Conservation (phyloP, 331 rosid species). For the Prunus yedoensis region DNA sequence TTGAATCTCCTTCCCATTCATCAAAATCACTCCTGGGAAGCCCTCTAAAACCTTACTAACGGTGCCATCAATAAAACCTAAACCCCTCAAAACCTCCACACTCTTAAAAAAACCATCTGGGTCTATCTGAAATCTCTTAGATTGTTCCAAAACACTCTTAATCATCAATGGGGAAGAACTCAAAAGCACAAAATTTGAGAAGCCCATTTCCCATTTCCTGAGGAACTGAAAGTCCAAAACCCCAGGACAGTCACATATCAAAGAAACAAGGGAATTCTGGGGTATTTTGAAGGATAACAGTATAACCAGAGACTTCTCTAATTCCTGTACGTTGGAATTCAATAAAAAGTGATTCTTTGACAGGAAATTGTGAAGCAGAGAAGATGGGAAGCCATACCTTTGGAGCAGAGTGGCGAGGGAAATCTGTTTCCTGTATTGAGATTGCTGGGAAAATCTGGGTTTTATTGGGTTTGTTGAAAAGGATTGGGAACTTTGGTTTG, state of each 20-base stretch:
- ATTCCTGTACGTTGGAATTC: constrained; percentile 30
- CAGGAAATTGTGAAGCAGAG: constrained; percentile 42
- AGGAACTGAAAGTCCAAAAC: constrained; percentile 54
- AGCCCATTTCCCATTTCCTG: constrained; percentile 41
- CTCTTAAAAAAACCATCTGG: constrained; percentile 28
- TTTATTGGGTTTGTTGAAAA: constrained; percentile 20
- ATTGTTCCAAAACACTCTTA: constrained; percentile 45
- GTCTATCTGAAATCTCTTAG: constrained; percentile 45
- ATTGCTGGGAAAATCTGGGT: constrained; percentile 21
- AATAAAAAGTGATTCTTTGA: constrained; percentile 42
- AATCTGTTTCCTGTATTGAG: constrained; percentile 50
- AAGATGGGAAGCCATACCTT: constrained; percentile 63
- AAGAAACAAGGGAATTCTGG: constrained; percentile 45
- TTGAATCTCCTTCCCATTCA: constrained; percentile 18
- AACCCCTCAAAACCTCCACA: constrained; percentile 38
- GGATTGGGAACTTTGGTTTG: not conserved
- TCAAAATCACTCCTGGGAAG: constrained; percentile 41
- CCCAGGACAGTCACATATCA: constrained; percentile 53
- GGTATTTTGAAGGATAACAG: constrained; percentile 58
- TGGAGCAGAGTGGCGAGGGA: constrained; percentile 53
- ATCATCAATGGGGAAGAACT: constrained; percentile 42
- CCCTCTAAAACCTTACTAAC: constrained; percentile 55
- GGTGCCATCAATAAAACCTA: constrained; percentile 41
- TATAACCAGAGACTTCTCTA: constrained; percentile 45
- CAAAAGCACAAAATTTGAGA: constrained; percentile 29